Evolutionary conservation across 768 basidiomycete species (phyloP).

Genomic region (Xerocomus potaroensis): DNA sequence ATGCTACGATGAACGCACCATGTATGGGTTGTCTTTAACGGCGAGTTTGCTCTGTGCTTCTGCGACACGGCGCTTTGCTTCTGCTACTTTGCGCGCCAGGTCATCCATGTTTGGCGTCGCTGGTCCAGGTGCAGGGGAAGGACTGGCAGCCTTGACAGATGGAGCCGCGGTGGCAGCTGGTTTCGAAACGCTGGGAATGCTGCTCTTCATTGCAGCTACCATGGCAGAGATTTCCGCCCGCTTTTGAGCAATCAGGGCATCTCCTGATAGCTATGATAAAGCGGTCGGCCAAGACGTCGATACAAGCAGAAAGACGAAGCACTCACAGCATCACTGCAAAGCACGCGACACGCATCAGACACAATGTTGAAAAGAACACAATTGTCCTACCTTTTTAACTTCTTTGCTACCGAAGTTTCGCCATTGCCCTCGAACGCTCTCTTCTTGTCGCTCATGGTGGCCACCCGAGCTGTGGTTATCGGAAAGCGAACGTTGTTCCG

Average conservation of each 20-base stretch:
- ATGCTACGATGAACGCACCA: conserved; percentile 45
- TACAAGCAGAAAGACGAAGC: conserved; percentile 29
- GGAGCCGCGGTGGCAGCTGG: conserved; percentile 25
- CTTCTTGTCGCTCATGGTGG: conserved; percentile 64
- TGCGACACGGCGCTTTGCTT: conserved; percentile 80
- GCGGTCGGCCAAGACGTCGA: conserved; percentile 2
- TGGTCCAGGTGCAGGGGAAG: conserved; percentile 40
- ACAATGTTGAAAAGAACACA: conserved; percentile 2
- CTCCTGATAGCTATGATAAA: conserved; percentile 40
- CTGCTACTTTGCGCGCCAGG: conserved; percentile 67
- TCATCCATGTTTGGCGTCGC: conserved; percentile 52
- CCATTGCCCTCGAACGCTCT: conserved; percentile 54
- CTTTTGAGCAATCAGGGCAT: conserved; percentile 77
- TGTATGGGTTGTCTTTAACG: conserved; percentile 82
- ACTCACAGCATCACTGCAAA: conserved; percentile 65
- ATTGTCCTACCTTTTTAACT: conserved; percentile 54
- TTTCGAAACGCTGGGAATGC: conserved; percentile 30
- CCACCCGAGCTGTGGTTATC: conserved; percentile 2
- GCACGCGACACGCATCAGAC: conserved; percentile 12
- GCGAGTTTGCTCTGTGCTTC: conserved; percentile 76
- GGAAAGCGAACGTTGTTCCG: conserved; percentile 1
- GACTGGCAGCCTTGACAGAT: conserved; percentile 22
- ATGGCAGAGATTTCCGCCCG: conserved; percentile 83
- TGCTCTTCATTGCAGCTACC: conserved; percentile 67
- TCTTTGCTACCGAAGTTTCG: conserved; percentile 50